Percentiles rank a stretch among this genome's conserved stretches.
These are phyloP conservation scores for Tulasnella sp. DNA, from an alignment of 768 basidiomycete genomes.

Conservation along the genomic window DNA sequence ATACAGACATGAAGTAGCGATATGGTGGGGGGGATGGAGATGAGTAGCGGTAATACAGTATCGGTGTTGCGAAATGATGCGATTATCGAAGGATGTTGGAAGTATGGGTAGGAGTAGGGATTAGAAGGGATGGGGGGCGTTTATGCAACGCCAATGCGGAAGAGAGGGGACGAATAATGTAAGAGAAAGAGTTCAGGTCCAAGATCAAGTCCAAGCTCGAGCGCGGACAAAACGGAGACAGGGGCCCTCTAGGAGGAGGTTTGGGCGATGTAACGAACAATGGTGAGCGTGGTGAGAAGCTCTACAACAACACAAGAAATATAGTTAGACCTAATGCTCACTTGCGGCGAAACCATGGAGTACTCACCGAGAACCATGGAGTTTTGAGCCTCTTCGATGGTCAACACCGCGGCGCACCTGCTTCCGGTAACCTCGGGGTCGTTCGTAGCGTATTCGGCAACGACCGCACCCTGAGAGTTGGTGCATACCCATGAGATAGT, in stretches of 20 bases:
- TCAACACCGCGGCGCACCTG: conserved; percentile 9
- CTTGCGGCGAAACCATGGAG: background rate
- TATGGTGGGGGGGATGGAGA: too few species aligned
- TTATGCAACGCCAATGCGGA: too few species aligned
- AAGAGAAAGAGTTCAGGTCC: too few species aligned
- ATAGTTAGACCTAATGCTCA: background rate
- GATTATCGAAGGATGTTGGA: too few species aligned
- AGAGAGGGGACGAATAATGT: too few species aligned
- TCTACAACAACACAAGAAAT: background rate
- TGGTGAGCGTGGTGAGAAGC: conserved; percentile 10
- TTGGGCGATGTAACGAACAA: conserved; percentile 9
- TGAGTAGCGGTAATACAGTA: too few species aligned
- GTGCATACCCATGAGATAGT: conserved; percentile 2
- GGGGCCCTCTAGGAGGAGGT: background rate
- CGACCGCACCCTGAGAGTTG: background rate
- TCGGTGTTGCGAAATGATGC: too few species aligned
- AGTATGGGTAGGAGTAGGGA: too few species aligned
- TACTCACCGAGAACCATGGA: background rate
- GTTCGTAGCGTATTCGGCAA: conserved; percentile 11
- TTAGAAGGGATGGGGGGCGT: too few species aligned
- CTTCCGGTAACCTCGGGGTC: conserved; percentile 4
- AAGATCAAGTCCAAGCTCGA: too few species aligned
- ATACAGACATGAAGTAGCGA: too few species aligned
- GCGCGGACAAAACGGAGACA: too few species aligned
- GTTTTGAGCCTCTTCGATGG: conserved; percentile 6